A percentile compares a stretch with the other conserved stretches of the same genome.
Conservation (phyloP, 202 grass and related monocot species). For the Saccharum hybrid region DNA sequence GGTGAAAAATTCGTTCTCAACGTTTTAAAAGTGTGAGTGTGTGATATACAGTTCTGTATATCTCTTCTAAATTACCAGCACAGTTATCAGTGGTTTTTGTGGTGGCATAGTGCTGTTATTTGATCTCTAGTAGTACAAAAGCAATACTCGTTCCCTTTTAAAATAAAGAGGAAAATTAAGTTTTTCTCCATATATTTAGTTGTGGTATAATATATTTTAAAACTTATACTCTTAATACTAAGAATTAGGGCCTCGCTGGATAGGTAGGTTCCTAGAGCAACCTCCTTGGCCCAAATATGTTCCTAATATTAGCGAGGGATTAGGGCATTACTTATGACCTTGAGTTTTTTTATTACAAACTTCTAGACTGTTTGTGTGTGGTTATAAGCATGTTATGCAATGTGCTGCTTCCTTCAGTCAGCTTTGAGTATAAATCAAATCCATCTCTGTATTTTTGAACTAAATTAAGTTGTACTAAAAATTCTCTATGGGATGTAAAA, state of each 20-base stretch:
- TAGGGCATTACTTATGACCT: not conserved
- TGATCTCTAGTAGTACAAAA: not conserved
- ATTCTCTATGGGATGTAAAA: not conserved
- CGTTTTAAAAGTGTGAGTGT: not conserved
- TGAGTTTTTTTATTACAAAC: not conserved
- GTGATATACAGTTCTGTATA: constrained; percentile 2
- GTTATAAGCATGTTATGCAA: not conserved
- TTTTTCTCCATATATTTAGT: not conserved
- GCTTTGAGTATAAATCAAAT: not conserved
- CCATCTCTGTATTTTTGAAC: not conserved
- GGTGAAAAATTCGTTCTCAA: not conserved
- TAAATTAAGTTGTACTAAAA: not conserved
- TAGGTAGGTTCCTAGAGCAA: not conserved
- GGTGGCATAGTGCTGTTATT: not conserved
- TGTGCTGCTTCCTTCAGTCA: not conserved
- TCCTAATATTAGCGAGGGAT: not conserved
- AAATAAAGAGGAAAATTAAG: not conserved
- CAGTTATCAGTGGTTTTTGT: not conserved
- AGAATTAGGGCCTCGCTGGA: not conserved
- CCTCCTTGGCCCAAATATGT: not conserved
- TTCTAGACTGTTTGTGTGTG: not conserved
- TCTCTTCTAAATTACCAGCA: not conserved
- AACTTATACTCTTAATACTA: not conserved
- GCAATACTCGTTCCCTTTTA: not conserved
- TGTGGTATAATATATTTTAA: not conserved